Evolutionary conservation across 139 green algal species (phyloP), one percentile per base, ranked within the genome.

Genomic region (Haematococcus sp.): DNA sequence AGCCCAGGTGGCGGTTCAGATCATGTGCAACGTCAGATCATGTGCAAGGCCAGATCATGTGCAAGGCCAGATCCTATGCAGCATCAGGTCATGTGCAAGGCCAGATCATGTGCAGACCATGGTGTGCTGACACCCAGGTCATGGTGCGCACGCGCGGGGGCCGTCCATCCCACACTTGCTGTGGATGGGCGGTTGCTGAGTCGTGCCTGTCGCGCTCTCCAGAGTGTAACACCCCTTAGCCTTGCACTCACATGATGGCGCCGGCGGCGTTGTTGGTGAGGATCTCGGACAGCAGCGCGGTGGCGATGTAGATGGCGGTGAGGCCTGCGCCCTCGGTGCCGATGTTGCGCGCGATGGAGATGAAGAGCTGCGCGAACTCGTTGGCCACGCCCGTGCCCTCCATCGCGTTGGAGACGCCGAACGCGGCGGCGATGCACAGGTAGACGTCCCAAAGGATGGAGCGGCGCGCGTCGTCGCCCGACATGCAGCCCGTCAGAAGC

Each of bases 261-360:
- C 68, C 86, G 4, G 83, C 86, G 0, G 83, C 86, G 66, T 91
- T 91, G 78, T 91, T 91, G 55, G 77, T 82, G n/a, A 91, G 70
- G 44, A 93, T 70, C 76, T 89, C 87, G 7, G 81, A 87, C 49
- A 93, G 60, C 20, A 88, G 1, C 15, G 68, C 78, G 15, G 87
- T 91, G 32, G 75, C 82, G 27, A 91, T 63, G 81, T 92, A 92
- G 23, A 93, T 70, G 27, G 58, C n/a, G 17, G 31, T 76, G 2
- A 76, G 59, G 15, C 17, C 55, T 20, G 54, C 54, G 25, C 54
- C 54, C 11, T 68, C 30, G 19, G 31, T 68, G 28, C 60, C 60
- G 25, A 71, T 71, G 65, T 40, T 23, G 13, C n/a, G 65, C 7
- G 19, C 63, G 27, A 81, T 83, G 34, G 0, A 19, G 35, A 83